A percentile compares a stretch with the other conserved stretches of the same genome.
These are phyloP conservation scores for Glomus cerebriforme DNA, from an alignment of 192 early-diverging fungal species.

Conservation along the genomic window DNA sequence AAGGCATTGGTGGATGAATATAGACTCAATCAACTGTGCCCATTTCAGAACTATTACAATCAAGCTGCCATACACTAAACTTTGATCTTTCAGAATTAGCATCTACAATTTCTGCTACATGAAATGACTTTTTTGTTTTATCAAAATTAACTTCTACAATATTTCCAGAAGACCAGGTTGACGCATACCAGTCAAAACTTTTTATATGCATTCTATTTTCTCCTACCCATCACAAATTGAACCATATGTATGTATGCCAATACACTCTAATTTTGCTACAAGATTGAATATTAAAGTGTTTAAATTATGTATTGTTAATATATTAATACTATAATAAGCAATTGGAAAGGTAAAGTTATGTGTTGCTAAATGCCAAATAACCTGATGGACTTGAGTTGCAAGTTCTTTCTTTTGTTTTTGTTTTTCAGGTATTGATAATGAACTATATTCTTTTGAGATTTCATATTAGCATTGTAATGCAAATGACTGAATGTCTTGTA, in stretches of 20 bases:
- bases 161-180: neutral
- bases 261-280: neutral
- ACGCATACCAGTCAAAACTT: slow-evolving; percentile 14
- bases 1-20: no score
- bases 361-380: slow-evolving; percentile 11
- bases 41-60: no score
- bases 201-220: slow-evolving; percentile 8
- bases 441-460: neutral
- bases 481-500: neutral
- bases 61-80: no score
- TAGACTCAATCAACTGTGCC: no score
- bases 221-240: neutral
- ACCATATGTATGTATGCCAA: neutral
- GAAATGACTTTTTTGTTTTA: neutral
- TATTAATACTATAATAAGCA: slow-evolving; percentile 8
- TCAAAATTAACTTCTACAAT: neutral
- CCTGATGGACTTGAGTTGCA: neutral
- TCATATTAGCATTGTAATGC: neutral
- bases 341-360: slow-evolving; percentile 17
- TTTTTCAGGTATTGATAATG: neutral
- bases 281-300: neutral
- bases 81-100: no score
- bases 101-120: neutral
- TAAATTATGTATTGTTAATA: neutral
- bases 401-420: neutral